Evolutionary conservation across 805 yeast species (phyloP), one percentile per base, ranked within the genome.

Genomic region (Nematodospora valgi): DNA sequence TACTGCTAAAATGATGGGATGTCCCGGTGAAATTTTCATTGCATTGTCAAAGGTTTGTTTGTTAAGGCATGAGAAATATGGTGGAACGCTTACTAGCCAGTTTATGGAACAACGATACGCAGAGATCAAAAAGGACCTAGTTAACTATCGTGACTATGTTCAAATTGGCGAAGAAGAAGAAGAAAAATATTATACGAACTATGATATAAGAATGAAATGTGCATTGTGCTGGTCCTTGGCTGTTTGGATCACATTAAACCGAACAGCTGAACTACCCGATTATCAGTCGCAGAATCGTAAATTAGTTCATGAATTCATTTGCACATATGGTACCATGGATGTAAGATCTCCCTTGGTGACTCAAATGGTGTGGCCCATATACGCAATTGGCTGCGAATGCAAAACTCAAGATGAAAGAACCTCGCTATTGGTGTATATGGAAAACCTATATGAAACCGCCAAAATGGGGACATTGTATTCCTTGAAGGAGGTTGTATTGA

Each of bases 321-420:
- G 61, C 9, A 64, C 67, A 7, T 74, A 76, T 44, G 58, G 62
- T 1, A 54, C 73, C 0, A 57, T 76, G 66, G 66, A 71, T 12
- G 51, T 70, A 2, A 47, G 50, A 4, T 64, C 75, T 2, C 77
- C 80, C 1, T 52, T 68, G 13, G 70, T 72, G 4, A 74, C 80
- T 4, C 82, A 76, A 45, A 76, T 76, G 81, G 80, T 76, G 4
- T 76, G 81, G 81, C 82, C 82, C 0, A 59, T 76, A 2, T 74
- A 70, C 46, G 71, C 71, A 11, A 57, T 76, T 25, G 74, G 70
- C 4, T 59, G 78, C 32, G 68, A 66, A 38, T 67, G 76, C 35
- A 46, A 47, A 9, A 54, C 63, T 0, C 47, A 35, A 0, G 52
- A 44, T 10, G 72, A 70, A 30, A 46, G 67, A 33, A 28, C 37